A percentile compares a stretch with the other conserved stretches of the same genome.
These are phyloP conservation scores for Lunasporangiospora selenospora DNA, from an alignment of 192 early-diverging fungal species.

Conservation along the genomic window DNA sequence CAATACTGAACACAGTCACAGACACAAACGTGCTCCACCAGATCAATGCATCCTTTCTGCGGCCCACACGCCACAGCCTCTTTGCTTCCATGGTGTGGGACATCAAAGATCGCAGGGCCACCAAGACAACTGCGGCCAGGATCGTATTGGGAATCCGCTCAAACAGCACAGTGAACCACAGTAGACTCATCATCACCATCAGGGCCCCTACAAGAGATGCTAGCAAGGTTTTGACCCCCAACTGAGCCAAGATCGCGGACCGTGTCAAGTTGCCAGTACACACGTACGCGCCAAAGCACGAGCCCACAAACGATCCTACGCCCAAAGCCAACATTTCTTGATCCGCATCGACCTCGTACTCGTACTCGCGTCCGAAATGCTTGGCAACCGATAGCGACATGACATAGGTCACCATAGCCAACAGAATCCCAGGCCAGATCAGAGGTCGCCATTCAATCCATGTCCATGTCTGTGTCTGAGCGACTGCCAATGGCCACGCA, in stretches of 20 bases:
- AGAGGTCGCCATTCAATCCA: conserved; percentile 8
- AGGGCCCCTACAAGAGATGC: conserved; percentile 29
- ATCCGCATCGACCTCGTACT: conserved; percentile 44
- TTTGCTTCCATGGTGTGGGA: conserved; percentile 27
- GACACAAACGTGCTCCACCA: conserved; percentile 43
- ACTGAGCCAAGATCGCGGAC: conserved; percentile 35
- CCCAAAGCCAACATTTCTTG: conserved; percentile 50
- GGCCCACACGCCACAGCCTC: conserved; percentile 31
- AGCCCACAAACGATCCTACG: conserved; percentile 31
- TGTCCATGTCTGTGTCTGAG: neutral
- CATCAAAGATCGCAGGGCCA: conserved; percentile 28
- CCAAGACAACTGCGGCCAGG: conserved; percentile 44
- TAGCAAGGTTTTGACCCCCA: conserved; percentile 31
- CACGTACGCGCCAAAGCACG: conserved; percentile 42
- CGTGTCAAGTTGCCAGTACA: conserved; percentile 40
- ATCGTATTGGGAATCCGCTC: conserved; percentile 38
- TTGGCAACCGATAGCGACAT: conserved; percentile 48
- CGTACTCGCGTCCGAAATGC: conserved; percentile 39
- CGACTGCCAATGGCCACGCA: conserved; percentile 20
- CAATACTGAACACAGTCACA: conserved; percentile 41
- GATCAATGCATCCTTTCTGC: conserved; percentile 32
- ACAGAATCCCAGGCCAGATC: conserved; percentile 37
- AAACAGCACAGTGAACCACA: conserved; percentile 43
- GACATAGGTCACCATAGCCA: conserved; percentile 47
- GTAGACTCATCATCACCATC: conserved; percentile 32